A percentile compares a stretch with the other conserved stretches of the same genome.
Conservation (phyloP, 2,329 filamentous ascomycete species). For the Pestalotiopsis fici region DNA sequence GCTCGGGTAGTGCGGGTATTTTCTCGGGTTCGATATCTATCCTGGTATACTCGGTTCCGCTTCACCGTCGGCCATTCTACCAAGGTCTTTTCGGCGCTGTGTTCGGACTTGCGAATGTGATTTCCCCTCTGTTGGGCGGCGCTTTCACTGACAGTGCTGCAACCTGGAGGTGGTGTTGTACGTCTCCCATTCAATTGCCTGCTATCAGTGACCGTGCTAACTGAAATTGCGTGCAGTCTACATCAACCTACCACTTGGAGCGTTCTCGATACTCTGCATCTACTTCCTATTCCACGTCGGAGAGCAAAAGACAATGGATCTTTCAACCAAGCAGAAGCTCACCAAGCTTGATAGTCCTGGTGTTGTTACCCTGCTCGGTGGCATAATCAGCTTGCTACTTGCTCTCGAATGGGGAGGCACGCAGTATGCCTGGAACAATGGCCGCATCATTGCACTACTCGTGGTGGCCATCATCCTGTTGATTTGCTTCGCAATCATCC, state of each 20-base stretch:
- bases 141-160: background rate
- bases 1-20: too few relatives aligned
- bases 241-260: conserved; percentile 1
- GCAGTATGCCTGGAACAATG: conserved; percentile 28
- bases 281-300: conserved; percentile 9
- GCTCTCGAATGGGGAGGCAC: conserved; percentile 15
- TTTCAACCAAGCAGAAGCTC: conserved; percentile 15
- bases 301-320: conserved; percentile 10
- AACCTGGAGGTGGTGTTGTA: conserved; percentile 1
- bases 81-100: too few relatives aligned
- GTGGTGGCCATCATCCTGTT: conserved; percentile 24
- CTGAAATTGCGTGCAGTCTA: background rate
- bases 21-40: too few relatives aligned
- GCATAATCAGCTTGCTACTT: conserved; percentile 7
- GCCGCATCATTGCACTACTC: conserved; percentile 26
- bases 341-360: conserved; percentile 7
- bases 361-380: background rate
- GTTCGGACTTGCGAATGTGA: background rate
- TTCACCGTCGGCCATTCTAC: too few relatives aligned
- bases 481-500: conserved; percentile 13
- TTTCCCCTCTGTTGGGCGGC: background rate
- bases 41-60: too few relatives aligned
- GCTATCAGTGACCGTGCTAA: background rate
- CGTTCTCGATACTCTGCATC: background rate
- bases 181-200: background rate